Conservation (phyloP, 2,329 filamentous ascomycete genomes). For the Aspergillus versicolor region DNA sequence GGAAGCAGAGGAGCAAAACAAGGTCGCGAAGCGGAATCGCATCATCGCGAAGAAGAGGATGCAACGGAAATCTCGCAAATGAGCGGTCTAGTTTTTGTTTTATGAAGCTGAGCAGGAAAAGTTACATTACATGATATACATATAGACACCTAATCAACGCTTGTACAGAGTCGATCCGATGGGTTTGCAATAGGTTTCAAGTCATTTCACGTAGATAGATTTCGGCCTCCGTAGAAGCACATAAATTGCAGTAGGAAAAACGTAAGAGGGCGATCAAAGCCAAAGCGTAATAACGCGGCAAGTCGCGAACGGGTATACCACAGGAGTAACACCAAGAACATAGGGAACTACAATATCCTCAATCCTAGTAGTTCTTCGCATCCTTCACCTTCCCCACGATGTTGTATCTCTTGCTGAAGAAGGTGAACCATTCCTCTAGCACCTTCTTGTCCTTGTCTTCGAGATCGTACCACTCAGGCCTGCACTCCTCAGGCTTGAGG, state of each 20-base stretch:
- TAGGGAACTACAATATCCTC: slow-evolving; percentile 2
- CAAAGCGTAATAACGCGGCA: neutral
- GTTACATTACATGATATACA: neutral
- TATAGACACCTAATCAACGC: neutral
- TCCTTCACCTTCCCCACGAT: slow-evolving; percentile 55
- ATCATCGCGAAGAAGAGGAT: slow-evolving; percentile 85
- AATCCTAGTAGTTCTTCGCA: slow-evolving; percentile 37
- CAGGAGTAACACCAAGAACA: neutral
- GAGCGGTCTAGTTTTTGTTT: slow-evolving; percentile 5
- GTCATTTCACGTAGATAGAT: neutral
- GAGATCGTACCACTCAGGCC: slow-evolving; percentile 78
- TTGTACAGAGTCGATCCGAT: neutral
- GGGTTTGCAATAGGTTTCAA: neutral
- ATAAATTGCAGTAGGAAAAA: neutral
- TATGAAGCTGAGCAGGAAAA: slow-evolving; percentile 1
- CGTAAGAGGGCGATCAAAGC: neutral
- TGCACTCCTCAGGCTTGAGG: slow-evolving; percentile 79
- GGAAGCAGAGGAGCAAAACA: slow-evolving; percentile 49
- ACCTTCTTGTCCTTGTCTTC: slow-evolving; percentile 80
- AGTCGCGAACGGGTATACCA: slow-evolving; percentile 5
- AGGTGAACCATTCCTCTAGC: slow-evolving; percentile 89
- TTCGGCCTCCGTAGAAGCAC: neutral
- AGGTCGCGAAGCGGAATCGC: slow-evolving; percentile 64
- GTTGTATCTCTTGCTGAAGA: slow-evolving; percentile 97
- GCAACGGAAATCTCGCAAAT: slow-evolving; percentile 65